Base-by-base conservation (phyloP, 2,329 filamentous ascomycete genomes). In the Sclerotinia spermophila region DNA sequence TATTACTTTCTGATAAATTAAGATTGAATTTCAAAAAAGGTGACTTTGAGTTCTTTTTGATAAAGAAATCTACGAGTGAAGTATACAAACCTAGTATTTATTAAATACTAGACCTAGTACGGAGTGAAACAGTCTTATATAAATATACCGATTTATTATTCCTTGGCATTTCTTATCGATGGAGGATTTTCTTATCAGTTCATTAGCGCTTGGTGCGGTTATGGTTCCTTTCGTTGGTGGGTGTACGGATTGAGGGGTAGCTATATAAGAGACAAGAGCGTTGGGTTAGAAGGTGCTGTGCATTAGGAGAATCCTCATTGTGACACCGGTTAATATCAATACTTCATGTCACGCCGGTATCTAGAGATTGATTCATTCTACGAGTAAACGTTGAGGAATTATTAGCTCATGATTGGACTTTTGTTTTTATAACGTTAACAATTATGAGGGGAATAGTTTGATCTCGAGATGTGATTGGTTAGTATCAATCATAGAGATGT, bases 151-250 rank as follows among this genome's bases (percentile, higher is more conserved):
- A 48, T 64, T 27, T 13, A 35, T 64, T 1, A 35, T n/a, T n/a
- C n/a, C 60, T 64, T 64, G 60, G 42, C 60, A 35, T 62, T 48
- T 45, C 42, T 62, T 45, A 62, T 62, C 42, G 30, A 62, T 45
- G 55, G n/a, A 58, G 33, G 35, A 5, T 24, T 58, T 38, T 58
- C 33, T 38, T 38, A 24, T 58, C 30, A 13, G 55, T n/a, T 15
- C 19, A 24, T 30, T 19, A 35, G 60, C 30, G 60, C 30, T 38
- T 64, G 44, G 48, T 64, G 60, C 60, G 60, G 30, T 64, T 48
- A 27, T 38, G 35, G 48, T 17, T 61, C 27, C n/a, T 40, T 40
- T 27, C 13, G 27, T 45, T 33, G 60, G 11, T 62, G 42, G 60
- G 60, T 35, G 42, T 33, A 62, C 42, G 42, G 60, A 48, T 64